Percentiles rank a stretch among this genome's conserved stretches.
phyloP scores from a whole-genome alignment of 129 eudicot genomes.

The Helichrysum umbraculigerum region DNA sequence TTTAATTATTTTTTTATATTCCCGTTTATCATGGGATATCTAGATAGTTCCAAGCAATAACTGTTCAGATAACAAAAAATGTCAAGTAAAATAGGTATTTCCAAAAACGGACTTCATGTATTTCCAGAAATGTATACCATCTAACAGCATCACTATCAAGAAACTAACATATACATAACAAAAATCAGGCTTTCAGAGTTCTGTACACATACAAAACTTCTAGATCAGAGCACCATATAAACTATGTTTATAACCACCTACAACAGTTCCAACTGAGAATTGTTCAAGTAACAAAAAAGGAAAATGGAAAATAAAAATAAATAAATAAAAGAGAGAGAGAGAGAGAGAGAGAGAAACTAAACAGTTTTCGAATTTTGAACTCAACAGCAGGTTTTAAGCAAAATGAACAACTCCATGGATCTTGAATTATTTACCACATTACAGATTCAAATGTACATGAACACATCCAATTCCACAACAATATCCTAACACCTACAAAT shows the following conservation, averaged over 20 bases:
- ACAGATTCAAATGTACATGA: not conserved
- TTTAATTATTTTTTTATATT: too few species aligned
- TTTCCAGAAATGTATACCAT: not conserved
- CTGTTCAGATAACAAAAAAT: not conserved
- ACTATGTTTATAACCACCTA: conserved; percentile 10
- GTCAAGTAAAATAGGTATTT: not conserved
- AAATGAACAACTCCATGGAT: too few species aligned
- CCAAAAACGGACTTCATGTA: not conserved
- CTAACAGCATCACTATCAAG: conserved; percentile 3
- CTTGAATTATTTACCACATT: too few species aligned
- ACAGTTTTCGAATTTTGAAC: conserved; percentile 15
- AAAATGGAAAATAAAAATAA: not conserved
- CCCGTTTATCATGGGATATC: not conserved
- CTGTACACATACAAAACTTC: conserved; percentile 3
- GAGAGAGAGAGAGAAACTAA: not conserved
- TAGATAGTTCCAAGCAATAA: not conserved
- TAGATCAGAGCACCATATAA: conserved; percentile 13
- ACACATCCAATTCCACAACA: not conserved
- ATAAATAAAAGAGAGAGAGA: too few species aligned
- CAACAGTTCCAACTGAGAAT: not conserved
- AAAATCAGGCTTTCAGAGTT: conserved; percentile 4
- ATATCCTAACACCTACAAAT: not conserved
- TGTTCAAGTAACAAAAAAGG: not conserved
- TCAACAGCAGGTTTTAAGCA: conserved; percentile 13
- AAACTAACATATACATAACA: conserved; percentile 4